Conservation (phyloP, 306 rosid genomes). For the Dalbergia oliveri region DNA sequence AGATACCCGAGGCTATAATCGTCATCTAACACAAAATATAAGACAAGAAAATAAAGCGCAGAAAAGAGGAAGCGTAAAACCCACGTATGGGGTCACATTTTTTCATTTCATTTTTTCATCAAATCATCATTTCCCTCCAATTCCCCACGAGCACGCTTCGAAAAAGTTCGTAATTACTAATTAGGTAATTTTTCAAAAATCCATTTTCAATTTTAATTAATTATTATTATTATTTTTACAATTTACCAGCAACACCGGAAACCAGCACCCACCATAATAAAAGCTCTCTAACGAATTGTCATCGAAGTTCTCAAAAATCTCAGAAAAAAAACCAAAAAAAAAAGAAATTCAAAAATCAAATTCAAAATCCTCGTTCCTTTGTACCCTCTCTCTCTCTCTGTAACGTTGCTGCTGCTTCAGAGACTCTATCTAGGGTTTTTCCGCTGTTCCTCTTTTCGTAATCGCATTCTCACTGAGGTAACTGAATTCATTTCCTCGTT, state of each 20-base stretch:
- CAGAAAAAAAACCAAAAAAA: background rate
- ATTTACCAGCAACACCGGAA: conserved; percentile 29
- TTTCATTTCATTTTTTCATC: background rate
- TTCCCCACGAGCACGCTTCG: conserved; percentile 45
- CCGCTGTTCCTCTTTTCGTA: background rate
- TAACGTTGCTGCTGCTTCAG: background rate
- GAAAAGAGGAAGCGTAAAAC: conserved; percentile 35
- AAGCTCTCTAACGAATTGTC: conserved; percentile 26
- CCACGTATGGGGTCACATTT: conserved; percentile 7
- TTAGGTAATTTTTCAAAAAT: background rate
- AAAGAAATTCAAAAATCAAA: background rate
- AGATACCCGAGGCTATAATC: background rate
- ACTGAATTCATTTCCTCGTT: background rate
- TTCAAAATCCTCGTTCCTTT: background rate
- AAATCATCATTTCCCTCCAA: conserved; percentile 53
- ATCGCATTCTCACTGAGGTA: conserved; percentile 40
- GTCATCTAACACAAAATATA: background rate
- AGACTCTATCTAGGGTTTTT: conserved; percentile 45
- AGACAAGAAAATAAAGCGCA: background rate
- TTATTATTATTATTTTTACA: no score
- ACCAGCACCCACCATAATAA: background rate
- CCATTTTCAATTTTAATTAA: background rate
- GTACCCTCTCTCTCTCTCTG: background rate
- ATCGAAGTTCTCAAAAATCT: conserved; percentile 21
- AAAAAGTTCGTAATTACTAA: background rate